A percentile compares a stretch with the other conserved stretches of the same genome.
Evolutionary conservation across 306 rosid genomes (phyloP).

Genomic region (Glycyrrhiza uralensis): DNA sequence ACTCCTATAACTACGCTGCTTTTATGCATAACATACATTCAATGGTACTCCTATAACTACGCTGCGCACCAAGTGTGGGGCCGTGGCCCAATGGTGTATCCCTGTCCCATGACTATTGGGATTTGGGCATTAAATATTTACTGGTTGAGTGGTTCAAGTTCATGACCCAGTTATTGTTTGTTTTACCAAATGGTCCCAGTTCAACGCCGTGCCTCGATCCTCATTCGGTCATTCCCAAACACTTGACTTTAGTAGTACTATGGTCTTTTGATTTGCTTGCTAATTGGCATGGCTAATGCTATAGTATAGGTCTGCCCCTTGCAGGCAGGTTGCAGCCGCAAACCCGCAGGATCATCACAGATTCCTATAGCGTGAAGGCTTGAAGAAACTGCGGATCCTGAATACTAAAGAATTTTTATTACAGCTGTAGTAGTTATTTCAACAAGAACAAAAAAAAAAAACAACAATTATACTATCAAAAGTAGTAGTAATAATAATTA

Average conservation of each 20-base stretch:
- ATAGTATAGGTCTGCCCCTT: neutral
- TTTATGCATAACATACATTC: neutral
- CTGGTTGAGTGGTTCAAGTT: neutral
- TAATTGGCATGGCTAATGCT: neutral
- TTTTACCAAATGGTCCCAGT: neutral
- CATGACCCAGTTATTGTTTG: neutral
- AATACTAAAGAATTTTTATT: too few species aligned
- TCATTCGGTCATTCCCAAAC: neutral
- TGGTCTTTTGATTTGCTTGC: neutral
- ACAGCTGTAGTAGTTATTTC: too few species aligned
- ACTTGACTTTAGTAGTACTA: neutral
- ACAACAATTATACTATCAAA: too few species aligned
- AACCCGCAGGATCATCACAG: neutral
- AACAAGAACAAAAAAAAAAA: too few species aligned
- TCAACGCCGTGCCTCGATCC: constrained; percentile 12
- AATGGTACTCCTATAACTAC: neutral
- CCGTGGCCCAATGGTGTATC: neutral
- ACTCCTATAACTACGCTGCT: neutral
- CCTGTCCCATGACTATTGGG: too few species aligned
- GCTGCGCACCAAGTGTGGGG: too few species aligned
- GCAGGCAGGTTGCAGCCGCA: neutral
- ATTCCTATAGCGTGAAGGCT: neutral
- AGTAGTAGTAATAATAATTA: too few species aligned
- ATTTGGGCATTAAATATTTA: neutral
- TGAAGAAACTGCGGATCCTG: too few species aligned